A percentile compares a stretch with the other conserved stretches of the same genome.
phyloP scores from a whole-genome alignment of 2,329 filamentous ascomycete species.

The Aspergillus pseudonomiae region DNA sequence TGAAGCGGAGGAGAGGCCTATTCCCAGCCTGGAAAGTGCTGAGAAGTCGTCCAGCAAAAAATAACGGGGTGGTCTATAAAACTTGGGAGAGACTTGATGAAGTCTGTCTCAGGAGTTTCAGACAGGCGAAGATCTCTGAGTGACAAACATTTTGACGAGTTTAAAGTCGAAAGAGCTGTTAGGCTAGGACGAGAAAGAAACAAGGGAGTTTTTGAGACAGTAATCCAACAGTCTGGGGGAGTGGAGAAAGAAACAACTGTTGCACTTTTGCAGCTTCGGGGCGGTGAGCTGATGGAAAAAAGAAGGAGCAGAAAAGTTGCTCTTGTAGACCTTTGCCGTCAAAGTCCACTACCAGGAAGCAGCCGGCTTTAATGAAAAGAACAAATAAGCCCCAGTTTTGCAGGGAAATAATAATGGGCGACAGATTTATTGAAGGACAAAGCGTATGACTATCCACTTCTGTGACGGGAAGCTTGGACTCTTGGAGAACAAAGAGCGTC shows the following conservation, averaged over 20 bases:
- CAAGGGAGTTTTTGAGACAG: background rate
- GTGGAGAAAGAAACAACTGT: slow-evolving; percentile 9
- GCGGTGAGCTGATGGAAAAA: slow-evolving; percentile 18
- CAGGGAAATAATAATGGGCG: background rate
- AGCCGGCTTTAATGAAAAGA: background rate
- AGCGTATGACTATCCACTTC: background rate
- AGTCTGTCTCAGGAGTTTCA: slow-evolving; percentile 17
- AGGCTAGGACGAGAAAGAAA: background rate
- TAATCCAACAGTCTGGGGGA: background rate
- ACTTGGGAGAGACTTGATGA: slow-evolving; percentile 14
- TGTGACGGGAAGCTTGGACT: background rate
- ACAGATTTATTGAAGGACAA: background rate
- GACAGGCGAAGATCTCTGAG: slow-evolving; percentile 6
- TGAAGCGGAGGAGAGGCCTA: background rate
- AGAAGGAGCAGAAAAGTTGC: slow-evolving; percentile 8
- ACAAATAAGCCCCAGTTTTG: background rate
- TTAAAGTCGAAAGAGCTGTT: slow-evolving; percentile 2
- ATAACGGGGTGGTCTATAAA: background rate
- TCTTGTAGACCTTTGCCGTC: slow-evolving; percentile 4
- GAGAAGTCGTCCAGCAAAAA: background rate
- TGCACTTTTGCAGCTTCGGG: slow-evolving; percentile 13
- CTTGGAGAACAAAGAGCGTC: background rate
- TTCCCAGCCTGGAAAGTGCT: background rate
- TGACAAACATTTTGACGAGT: slow-evolving; percentile 16
- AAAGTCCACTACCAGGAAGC: slow-evolving; percentile 2